phyloP scores from a whole-genome alignment of 2,329 filamentous ascomycete genomes.

The Stemphylium lycopersici region DNA sequence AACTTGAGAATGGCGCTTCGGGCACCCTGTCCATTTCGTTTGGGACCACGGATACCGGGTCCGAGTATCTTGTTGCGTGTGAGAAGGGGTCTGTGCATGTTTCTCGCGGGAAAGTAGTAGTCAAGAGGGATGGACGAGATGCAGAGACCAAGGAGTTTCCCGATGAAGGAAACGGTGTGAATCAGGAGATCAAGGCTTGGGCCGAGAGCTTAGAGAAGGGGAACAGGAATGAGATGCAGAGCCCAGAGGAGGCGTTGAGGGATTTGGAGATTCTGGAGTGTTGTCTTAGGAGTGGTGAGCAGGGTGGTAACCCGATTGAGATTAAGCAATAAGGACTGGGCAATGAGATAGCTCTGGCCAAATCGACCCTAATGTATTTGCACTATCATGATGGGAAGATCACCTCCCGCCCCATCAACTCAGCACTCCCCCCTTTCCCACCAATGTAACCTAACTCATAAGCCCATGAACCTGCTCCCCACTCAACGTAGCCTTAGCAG shows the following conservation, averaged over 20 bases:
- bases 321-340: constrained; percentile 15
- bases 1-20: constrained; percentile 59
- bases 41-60: constrained; percentile 62
- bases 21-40: constrained; percentile 65
- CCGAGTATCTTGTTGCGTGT: constrained; percentile 63
- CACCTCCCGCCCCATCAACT: background rate
- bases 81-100: constrained; percentile 64
- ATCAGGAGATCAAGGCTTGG: constrained; percentile 67
- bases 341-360: too few relatives aligned
- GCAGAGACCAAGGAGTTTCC: constrained; percentile 54
- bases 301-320: constrained; percentile 41
- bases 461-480: constrained; percentile 35
- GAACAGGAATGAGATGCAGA: constrained; percentile 58
- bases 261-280: constrained; percentile 64
- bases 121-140: constrained; percentile 26
- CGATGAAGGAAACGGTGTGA: constrained; percentile 60
- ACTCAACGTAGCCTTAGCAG: constrained; percentile 28
- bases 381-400: background rate
- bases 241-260: constrained; percentile 63
- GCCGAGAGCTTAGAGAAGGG: constrained; percentile 60
- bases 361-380: too few relatives aligned
- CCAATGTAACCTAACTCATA: constrained; percentile 21
- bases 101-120: constrained; percentile 49
- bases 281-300: constrained; percentile 50
- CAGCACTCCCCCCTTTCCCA: background rate